Evolutionary conservation across 371 early-diverging fungal genomes (phyloP).

Genomic region (Thermomucor indicae-seudaticae): DNA sequence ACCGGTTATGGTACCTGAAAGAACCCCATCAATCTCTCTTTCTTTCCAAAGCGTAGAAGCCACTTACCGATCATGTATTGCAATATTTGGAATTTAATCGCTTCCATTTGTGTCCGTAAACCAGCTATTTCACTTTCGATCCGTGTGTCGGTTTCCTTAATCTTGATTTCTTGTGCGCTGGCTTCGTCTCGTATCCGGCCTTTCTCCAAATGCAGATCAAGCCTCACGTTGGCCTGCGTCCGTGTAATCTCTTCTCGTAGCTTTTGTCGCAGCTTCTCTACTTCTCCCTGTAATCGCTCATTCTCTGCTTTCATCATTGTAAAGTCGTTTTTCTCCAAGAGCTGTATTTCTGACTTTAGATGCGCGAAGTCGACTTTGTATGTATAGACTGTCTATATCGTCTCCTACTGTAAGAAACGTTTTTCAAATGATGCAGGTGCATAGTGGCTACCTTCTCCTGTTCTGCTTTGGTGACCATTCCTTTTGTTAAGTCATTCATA

Average conservation of each 20-base stretch:
- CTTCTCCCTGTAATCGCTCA: slow-evolving; percentile 71
- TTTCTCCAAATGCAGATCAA: slow-evolving; percentile 89
- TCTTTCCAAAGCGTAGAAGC: too few relatives aligned
- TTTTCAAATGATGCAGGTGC: neutral
- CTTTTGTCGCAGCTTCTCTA: slow-evolving; percentile 75
- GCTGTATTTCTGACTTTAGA: slow-evolving; percentile 81
- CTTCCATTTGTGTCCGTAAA: slow-evolving; percentile 87
- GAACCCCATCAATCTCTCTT: neutral
- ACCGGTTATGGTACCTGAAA: slow-evolving; percentile 74
- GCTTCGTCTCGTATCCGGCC: slow-evolving; percentile 85
- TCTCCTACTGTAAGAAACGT: neutral
- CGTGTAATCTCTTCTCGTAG: slow-evolving; percentile 82
- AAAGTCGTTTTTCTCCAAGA: slow-evolving; percentile 90
- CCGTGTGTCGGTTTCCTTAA: slow-evolving; percentile 83
- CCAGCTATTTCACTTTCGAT: slow-evolving; percentile 88
- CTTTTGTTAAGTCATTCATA: slow-evolving; percentile 55
- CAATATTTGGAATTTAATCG: slow-evolving; percentile 81
- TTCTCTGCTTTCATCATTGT: slow-evolving; percentile 81
- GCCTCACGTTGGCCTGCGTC: slow-evolving; percentile 81
- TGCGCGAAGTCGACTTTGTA: slow-evolving; percentile 91
- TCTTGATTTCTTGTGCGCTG: slow-evolving; percentile 77
- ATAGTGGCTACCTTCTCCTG: slow-evolving; percentile 66
- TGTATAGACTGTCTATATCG: slow-evolving; percentile 68
- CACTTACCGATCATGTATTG: slow-evolving; percentile 70
- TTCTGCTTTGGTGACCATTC: slow-evolving; percentile 76